A percentile compares a stretch with the other conserved stretches of the same genome.
phyloP scores from a whole-genome alignment of 1,284 basidiomycete species.

The Takashimella koratensis region DNA sequence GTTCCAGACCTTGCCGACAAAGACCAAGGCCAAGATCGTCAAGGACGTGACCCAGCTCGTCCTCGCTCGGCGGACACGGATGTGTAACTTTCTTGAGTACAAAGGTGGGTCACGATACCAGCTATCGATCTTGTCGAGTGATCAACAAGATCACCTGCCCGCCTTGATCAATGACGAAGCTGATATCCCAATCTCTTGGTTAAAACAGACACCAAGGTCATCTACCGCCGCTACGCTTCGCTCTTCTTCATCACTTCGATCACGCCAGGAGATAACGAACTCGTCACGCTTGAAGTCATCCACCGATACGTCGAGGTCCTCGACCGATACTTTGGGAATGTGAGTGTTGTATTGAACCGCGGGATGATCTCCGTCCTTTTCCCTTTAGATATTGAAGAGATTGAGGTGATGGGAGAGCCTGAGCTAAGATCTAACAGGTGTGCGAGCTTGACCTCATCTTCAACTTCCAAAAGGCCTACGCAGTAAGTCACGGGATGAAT shows the following conservation, averaged over 20 bases:
- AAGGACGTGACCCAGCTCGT: slow-evolving; percentile 99
- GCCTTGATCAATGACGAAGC: no score
- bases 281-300: slow-evolving; percentile 92
- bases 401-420: background rate
- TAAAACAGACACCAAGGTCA: slow-evolving; percentile 79
- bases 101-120: slow-evolving; percentile 80
- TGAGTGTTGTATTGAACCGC: slow-evolving; percentile 56
- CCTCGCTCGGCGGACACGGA: slow-evolving; percentile 87
- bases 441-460: slow-evolving; percentile 97
- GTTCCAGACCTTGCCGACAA: slow-evolving; percentile 93
- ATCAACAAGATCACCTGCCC: no score
- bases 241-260: slow-evolving; percentile 98
- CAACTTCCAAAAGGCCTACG: slow-evolving; percentile 97
- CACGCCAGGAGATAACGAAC: slow-evolving; percentile 79
- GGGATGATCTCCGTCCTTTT: no score
- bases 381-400: background rate
- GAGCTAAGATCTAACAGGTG: slow-evolving; percentile 57
- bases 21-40: slow-evolving; percentile 94
- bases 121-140: no score
- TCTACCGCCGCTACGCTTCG: slow-evolving; percentile 95
- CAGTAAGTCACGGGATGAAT: slow-evolving; percentile 57
- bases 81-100: slow-evolving; percentile 99
- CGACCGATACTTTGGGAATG: slow-evolving; percentile 98
- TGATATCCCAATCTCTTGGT: no score
- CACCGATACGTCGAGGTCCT: slow-evolving; percentile 99